Base-by-base conservation (phyloP, 352 stramenopile species). In the Globisporangium emineosum region DNA sequence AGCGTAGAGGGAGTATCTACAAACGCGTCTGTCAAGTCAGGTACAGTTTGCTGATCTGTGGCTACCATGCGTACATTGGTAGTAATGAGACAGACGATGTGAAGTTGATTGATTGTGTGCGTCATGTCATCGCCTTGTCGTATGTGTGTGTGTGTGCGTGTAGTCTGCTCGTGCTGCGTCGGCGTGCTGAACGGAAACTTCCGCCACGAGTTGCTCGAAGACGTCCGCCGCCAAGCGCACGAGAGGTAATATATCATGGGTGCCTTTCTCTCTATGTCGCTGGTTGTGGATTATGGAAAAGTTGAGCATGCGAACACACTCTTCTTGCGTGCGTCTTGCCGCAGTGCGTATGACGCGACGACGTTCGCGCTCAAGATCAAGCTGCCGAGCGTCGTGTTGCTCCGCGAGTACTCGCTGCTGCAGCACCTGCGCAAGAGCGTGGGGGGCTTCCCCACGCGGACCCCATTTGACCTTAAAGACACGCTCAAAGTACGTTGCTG, bases 291-390 rank as follows among this genome's bases (percentile, higher is more conserved):
- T 17, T 17, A 6, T 10, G 19, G 17, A 17, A 47, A 47, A 5
- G 5, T 47, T 47, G 40, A 47, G 40, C 40, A 5, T 21, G 37
- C 15, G 9, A 4, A n/a, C 5, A 19, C 37, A 43, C 37, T n/a
- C 15, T 19, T 43, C 40, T 47, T n/a, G 40, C 40, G 40, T 58
- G 21, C n/a, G n/a, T n/a, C n/a, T 25, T 51, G 25, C 3, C 42
- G 61, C 53, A 83, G 74, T 32, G 63, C 68, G 27, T 93, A 93
- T 69, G 81, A 91, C 53, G 81, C 82, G 12, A 79, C 77, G 33
- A 65, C 75, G 23, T 95, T 95, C 47, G 70, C 82, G 32, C 81
- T 95, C 58, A 91, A 86, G 64, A 88, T 93, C 57, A 92, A 93
- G 68, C 60, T 94, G 59, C 84, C 84, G 19, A 91, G 86, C 68